A percentile compares a stretch with the other conserved stretches of the same genome.
These are phyloP conservation scores for Neonectria magnoliae DNA, from an alignment of 2,329 filamentous ascomycete species.

Conservation along the genomic window DNA sequence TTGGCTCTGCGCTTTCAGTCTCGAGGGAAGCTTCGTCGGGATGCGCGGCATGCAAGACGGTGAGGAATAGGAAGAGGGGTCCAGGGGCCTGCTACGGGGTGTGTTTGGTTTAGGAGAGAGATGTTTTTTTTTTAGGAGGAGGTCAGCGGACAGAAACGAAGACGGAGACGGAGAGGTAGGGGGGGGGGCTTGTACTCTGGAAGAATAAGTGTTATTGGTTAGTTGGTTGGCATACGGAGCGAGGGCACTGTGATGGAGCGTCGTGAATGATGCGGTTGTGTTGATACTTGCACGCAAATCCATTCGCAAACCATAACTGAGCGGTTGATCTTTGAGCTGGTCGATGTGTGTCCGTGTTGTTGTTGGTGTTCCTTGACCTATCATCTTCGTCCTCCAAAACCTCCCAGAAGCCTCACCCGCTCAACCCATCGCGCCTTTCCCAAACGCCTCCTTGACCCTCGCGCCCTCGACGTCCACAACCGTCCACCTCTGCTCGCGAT, in stretches of 20 bases:
- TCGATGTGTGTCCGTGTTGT: background rate
- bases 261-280: conserved; percentile 38
- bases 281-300: conserved; percentile 37
- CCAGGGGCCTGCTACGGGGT: background rate
- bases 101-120: background rate
- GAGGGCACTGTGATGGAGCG: conserved; percentile 34
- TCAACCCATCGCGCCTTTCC: background rate
- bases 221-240: conserved; percentile 27
- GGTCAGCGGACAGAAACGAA: conserved; percentile 9
- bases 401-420: conserved; percentile 16
- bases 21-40: background rate
- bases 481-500: conserved; percentile 65
- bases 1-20: conserved; percentile 2
- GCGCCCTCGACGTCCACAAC: conserved; percentile 55
- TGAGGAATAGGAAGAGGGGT: conserved; percentile 1
- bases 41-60: conserved; percentile 10
- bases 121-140: background rate
- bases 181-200: conserved; percentile 40
- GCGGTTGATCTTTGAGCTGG: conserved; percentile 14
- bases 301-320: conserved; percentile 31
- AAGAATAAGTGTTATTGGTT: conserved; percentile 40
- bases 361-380: background rate
- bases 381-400: conserved; percentile 24
- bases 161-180: conserved; percentile 27
- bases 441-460: conserved; percentile 54